phyloP scores from a whole-genome alignment of 2,329 filamentous ascomycete species.

The Zasmidium angulare region DNA sequence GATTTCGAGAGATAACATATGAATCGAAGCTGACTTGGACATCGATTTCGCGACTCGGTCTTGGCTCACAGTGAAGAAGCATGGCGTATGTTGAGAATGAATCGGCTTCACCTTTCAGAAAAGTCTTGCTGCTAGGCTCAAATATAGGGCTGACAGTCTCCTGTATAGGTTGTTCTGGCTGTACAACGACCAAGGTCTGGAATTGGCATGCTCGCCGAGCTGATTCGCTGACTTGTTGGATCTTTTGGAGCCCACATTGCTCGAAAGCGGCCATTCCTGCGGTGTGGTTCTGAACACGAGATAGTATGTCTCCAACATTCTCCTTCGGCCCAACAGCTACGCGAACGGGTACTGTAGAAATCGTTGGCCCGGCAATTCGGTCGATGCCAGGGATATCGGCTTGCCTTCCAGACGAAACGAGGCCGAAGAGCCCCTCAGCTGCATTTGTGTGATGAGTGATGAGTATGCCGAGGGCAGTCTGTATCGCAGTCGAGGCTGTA shows the following conservation, averaged over 20 bases:
- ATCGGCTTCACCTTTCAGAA: background rate
- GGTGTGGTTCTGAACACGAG: background rate
- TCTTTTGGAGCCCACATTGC: slow-evolving; percentile 39
- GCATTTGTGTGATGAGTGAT: slow-evolving; percentile 5
- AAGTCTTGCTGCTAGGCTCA: background rate
- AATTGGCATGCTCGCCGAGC: slow-evolving; percentile 52
- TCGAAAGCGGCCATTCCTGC: slow-evolving; percentile 21
- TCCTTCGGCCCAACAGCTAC: slow-evolving; percentile 22
- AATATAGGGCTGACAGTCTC: background rate
- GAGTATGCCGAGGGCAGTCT: slow-evolving; percentile 14
- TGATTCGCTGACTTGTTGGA: slow-evolving; percentile 48
- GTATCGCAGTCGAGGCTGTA: slow-evolving; percentile 9
- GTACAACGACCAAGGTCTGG: slow-evolving; percentile 5
- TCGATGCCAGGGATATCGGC: slow-evolving; percentile 27
- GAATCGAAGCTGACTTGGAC: slow-evolving; percentile 10
- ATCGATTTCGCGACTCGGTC: background rate
- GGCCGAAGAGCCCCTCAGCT: slow-evolving; percentile 14
- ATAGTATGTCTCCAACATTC: background rate
- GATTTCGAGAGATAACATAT: background rate
- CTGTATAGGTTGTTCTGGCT: background rate
- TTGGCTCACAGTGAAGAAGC: slow-evolving; percentile 7
- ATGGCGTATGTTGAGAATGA: slow-evolving; percentile 13
- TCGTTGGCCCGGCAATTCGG: slow-evolving; percentile 32
- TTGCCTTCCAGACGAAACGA: slow-evolving; percentile 24
- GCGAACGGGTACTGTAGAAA: slow-evolving; percentile 40